Base-by-base conservation (phyloP, 2,329 filamentous ascomycete genomes). In the Alternaria sp. region DNA sequence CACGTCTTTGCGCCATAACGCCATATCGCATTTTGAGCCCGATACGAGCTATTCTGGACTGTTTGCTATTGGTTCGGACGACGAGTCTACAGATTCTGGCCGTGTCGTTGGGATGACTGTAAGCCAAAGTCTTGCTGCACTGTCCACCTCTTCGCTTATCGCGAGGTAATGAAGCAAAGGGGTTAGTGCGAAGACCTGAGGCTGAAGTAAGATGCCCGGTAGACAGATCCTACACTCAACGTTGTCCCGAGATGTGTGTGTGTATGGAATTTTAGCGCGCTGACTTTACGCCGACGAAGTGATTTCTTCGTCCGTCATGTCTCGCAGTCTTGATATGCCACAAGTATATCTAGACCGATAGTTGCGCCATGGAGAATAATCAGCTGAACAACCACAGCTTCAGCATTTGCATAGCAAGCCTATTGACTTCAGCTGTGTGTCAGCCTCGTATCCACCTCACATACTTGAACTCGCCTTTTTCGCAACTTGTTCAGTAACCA, bases 191-290 rank as follows among this genome's bases (percentile, higher is more conserved):
- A 40, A 27, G 34, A 9, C 12, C 16, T 28, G 43, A 48, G 43
- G 43, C 43, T 48, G 44, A 32, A 40, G 16, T 14, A 34, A 41
- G 3, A 56, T 52, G 44, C 40, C 25, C 25, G 34, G 11, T 40
- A 20, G 18, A 36, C 11, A 16, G 36, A 25, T 16, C 0, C 22
- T 27, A 30, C 25, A 28, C 30, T 41, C 9, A 50, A 50, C 25
- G 43, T 55, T 55, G 53, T 28, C n/a, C 53, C 54, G 45, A 38
- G 36, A 18, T 38, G 34, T 20, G 49, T 52, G 49, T 52, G 25
- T n/a, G 38, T 41, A 43, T 30, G 20, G 11, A 12, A 20, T 18
- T 27, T 27, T 14, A 30, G 16, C 48, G 54, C 25, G 41, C 36
- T 34, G n/a, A 40, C 16, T 48, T 11, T 38, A 40, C 16, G 12